A percentile compares a stretch with the other conserved stretches of the same genome.
Evolutionary conservation across 1,284 basidiomycete genomes (phyloP).

Genomic region (Porphyrellus sp.): DNA sequence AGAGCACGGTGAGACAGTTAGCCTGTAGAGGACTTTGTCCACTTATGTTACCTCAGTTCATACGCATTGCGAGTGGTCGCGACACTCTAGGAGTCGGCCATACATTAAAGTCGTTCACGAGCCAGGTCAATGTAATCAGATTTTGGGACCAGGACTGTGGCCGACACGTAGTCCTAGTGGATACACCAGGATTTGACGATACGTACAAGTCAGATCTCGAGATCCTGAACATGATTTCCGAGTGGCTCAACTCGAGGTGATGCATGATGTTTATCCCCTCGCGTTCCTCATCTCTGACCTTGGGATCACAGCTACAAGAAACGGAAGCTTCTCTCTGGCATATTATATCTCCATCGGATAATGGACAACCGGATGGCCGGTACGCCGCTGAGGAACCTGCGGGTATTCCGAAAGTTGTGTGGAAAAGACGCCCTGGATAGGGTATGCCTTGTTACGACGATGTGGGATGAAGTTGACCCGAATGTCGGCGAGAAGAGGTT

Average conservation of each 20-base stretch:
- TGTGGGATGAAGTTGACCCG: background rate
- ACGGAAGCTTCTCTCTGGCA: conserved; percentile 37
- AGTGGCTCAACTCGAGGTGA: conserved; percentile 26
- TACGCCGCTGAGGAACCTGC: conserved; percentile 38
- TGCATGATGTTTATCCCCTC: too few species aligned
- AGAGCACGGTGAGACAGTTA: conserved; percentile 19
- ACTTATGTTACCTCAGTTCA: conserved; percentile 21
- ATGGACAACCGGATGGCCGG: conserved; percentile 45
- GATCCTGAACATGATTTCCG: conserved; percentile 24
- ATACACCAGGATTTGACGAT: conserved; percentile 22
- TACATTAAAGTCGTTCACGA: conserved; percentile 17
- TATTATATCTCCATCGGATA: conserved; percentile 51
- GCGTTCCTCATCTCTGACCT: background rate
- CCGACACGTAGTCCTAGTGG: conserved; percentile 17
- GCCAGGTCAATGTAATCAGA: conserved; percentile 7
- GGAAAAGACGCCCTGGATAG: background rate
- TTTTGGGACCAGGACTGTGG: conserved; percentile 5
- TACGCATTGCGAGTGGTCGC: conserved; percentile 20
- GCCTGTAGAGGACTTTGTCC: too few species aligned
- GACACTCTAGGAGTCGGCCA: conserved; percentile 7
- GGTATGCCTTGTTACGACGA: background rate
- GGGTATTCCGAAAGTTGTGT: background rate
- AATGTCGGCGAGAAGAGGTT: conserved; percentile 6
- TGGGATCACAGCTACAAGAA: conserved; percentile 32
- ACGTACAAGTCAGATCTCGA: conserved; percentile 22